These are phyloP conservation scores for Dispira parvispora DNA, from an alignment of 192 early-diverging fungal genomes.

Conservation along the genomic window DNA sequence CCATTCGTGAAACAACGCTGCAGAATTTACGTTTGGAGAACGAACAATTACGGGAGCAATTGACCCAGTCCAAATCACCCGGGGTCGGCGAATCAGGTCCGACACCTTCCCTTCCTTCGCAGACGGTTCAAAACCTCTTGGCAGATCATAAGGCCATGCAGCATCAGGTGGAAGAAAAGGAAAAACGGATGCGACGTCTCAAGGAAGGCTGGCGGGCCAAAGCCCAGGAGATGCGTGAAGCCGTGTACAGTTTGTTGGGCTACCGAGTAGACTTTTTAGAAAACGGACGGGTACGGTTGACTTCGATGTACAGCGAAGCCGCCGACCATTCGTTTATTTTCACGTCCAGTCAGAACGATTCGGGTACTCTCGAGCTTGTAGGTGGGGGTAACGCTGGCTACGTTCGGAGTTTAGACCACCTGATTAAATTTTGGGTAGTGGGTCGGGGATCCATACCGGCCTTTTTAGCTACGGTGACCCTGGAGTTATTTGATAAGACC, in stretches of 20 bases:
- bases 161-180: constrained; percentile 36
- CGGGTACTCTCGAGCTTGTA: constrained; percentile 45
- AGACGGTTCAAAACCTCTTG: constrained; percentile 37
- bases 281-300: constrained; percentile 57
- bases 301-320: constrained; percentile 43
- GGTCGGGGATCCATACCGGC: constrained; percentile 61
- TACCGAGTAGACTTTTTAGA: constrained; percentile 47
- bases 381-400: constrained; percentile 49
- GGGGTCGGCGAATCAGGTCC: not conserved
- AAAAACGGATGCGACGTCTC: constrained; percentile 45
- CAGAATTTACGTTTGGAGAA: constrained; percentile 55
- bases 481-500: constrained; percentile 38
- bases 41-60: constrained; percentile 26
- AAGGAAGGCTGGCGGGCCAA: constrained; percentile 51
- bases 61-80: constrained; percentile 11
- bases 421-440: constrained; percentile 47
- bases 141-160: constrained; percentile 34
- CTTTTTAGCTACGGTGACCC: constrained; percentile 58
- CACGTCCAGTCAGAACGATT: constrained; percentile 35
- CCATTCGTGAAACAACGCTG: constrained; percentile 50
- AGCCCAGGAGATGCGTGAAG: constrained; percentile 54
- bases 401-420: constrained; percentile 32
- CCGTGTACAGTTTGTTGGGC: constrained; percentile 53
- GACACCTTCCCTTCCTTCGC: constrained; percentile 24
- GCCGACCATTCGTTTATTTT: constrained; percentile 58